Evolutionary conservation across 1,139 yeast species (phyloP).

Genomic region (Taiozyma sp.): DNA sequence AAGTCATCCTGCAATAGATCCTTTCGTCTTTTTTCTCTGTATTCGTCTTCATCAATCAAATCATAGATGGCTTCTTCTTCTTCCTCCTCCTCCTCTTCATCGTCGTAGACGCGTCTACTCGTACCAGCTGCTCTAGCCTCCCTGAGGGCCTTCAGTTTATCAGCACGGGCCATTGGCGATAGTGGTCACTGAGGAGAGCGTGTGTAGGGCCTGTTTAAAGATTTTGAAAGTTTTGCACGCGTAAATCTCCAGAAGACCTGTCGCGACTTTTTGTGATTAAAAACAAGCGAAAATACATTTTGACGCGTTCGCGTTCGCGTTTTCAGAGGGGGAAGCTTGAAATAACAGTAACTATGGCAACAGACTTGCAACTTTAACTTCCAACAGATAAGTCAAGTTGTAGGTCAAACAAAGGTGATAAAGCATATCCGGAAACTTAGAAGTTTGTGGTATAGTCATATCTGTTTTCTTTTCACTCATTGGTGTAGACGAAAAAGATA

Average conservation of each 20-base stretch:
- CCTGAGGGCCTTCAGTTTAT: conserved; percentile 36
- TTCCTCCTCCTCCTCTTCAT: conserved; percentile 28
- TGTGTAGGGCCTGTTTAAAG: neutral
- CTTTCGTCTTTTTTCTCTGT: conserved; percentile 69
- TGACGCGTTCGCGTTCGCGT: neutral
- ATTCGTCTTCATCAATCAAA: conserved; percentile 79
- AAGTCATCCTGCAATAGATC: conserved; percentile 87
- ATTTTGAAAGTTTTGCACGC: neutral
- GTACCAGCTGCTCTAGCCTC: conserved; percentile 37
- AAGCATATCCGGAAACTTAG: too few relatives aligned
- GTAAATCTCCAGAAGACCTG: neutral
- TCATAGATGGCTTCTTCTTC: conserved; percentile 62
- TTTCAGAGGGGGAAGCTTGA: neutral
- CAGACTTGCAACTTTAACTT: too few relatives aligned
- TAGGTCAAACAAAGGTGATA: too few relatives aligned
- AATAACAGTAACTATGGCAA: neutral
- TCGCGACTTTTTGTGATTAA: neutral
- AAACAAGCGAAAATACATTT: neutral
- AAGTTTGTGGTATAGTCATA: too few relatives aligned
- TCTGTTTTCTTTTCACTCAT: too few relatives aligned
- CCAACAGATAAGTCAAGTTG: too few relatives aligned
- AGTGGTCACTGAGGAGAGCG: neutral
- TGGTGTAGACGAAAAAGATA: too few relatives aligned
- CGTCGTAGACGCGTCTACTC: conserved; percentile 24
- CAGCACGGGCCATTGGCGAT: conserved; percentile 23